Base-by-base conservation (phyloP, 345 rosid species). In the Laguncularia racemosa region DNA sequence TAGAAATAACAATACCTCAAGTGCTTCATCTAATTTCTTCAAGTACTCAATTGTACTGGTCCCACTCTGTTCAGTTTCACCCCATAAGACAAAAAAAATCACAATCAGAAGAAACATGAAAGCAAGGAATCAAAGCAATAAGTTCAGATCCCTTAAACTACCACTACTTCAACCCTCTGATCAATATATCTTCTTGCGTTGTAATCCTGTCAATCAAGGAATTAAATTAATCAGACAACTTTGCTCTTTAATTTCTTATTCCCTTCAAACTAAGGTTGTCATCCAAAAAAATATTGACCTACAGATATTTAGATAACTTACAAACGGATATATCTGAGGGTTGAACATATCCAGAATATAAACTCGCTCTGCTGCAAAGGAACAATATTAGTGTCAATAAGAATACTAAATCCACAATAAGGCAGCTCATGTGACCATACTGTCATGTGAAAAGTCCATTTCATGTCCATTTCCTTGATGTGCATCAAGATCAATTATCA, bases 401-500 rank as follows among this genome's bases (percentile, higher is more conserved):
- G 50, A 50, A 21, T 3, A 60, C 52, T 13, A 66, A 57, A 52
- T 38, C 63, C 43, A 14, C 28, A 46, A 21, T 61, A 48, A 48
- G 11, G 9, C 65, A 60, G 73, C 10, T 19, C 55, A 44, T 63
- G 23, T 47, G 54, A 59, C 68, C 87, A 53, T 83, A 89, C 98
- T 66, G 54, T 92, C 97, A 74, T 72, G 33, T 15, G 86, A 73
- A 50, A 89, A 91, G 76, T 92, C 98, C 69, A 48, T 85, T 72
- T 89, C 99, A 28, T 92, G 96, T 72, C 97, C 99, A 66, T 92
- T 92, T 61, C 99, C 99, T 81, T 92, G 99, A 75, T 92, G 98
- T 40, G 97, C 98, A 69, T 92, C 98, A 4, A 92, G 87, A 89
- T 92, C 99, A 69, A 92, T 80, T 59, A 92, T 85, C 97, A 92